Base-by-base conservation (phyloP, 306 rosid species). In the Vigna hirtella region DNA sequence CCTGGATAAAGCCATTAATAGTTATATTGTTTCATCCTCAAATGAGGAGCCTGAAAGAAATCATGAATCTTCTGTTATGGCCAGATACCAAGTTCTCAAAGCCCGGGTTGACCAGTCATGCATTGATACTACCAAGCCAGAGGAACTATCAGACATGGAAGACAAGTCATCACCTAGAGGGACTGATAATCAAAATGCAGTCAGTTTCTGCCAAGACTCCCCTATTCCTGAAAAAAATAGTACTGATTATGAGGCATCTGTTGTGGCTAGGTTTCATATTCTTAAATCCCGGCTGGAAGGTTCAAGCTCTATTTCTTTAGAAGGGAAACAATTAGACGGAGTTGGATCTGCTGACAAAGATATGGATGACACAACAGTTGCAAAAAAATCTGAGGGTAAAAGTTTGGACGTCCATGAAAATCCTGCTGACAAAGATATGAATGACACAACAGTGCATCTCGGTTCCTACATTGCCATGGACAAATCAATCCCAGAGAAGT, bases 211-310 rank as follows among this genome's bases (percentile, higher is more conserved):
- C 43, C 81, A 48, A 63, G 79, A 82, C 65, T 76, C 82, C 50
- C 79, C 83, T 24, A 7, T 36, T 79, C 73, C 84, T 15, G 74
- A 61, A 43, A 59, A 78, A 24, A 56, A 28, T 42, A 42, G 42
- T 45, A 65, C 74, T 61, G 79, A 84, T 58, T 74, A 64, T 7
- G 93, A 87, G 40, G 74, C 83, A 74, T 83, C 93, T 28, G 85
- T 88, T 70, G 52, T 83, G 91, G 85, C 88, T 64, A 84, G 98
- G 73, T 81, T 89, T 65, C 82, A 78, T 62, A 70, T 87, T 85
- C 88, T 90, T 5, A 84, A 85, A 77, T 77, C 84, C 49, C 85
- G 92, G 20, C 79, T 13, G 56, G 88, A 86, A 70, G 82, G 71
- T 77, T 75, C 65, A 30, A 56, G 78, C n/a, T 74, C 85, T 57